phyloP scores from a whole-genome alignment of 2,329 filamentous ascomycete species.

The Polytolypa hystricis region DNA sequence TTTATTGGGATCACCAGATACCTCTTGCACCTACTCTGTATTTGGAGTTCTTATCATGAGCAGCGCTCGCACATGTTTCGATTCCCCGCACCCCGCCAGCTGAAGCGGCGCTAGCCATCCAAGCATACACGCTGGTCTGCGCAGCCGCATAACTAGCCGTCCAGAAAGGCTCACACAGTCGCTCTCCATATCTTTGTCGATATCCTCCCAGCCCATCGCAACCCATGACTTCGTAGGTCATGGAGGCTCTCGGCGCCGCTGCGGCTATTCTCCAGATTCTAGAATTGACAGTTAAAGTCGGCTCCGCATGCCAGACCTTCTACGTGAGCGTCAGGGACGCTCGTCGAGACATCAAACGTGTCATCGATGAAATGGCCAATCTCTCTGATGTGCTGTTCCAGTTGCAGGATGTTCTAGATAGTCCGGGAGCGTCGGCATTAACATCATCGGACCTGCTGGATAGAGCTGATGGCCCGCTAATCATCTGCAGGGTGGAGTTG shows the following conservation, averaged over 20 bases:
- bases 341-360: background rate
- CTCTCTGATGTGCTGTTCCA: background rate
- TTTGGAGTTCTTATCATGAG: too few species aligned
- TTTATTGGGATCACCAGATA: too few species aligned
- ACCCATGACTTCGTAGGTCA: background rate
- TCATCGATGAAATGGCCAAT: background rate
- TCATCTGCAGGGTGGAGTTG: background rate
- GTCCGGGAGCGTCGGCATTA: background rate
- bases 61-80: too few species aligned
- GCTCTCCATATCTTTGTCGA: too few species aligned
- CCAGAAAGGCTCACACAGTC: too few species aligned
- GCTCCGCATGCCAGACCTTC: background rate
- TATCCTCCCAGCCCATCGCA: too few species aligned
- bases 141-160: too few species aligned
- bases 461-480: background rate
- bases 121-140: too few species aligned
- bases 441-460: background rate
- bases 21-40: too few species aligned
- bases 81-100: too few species aligned
- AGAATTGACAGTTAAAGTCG: background rate
- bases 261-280: background rate
- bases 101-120: too few species aligned
- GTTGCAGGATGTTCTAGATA: background rate
- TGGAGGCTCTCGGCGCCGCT: background rate
- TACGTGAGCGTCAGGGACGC: background rate